Percentiles rank a stretch among this genome's conserved stretches.
Conservation (phyloP, 495 filamentous ascomycete species). For the Tuber brumale region DNA sequence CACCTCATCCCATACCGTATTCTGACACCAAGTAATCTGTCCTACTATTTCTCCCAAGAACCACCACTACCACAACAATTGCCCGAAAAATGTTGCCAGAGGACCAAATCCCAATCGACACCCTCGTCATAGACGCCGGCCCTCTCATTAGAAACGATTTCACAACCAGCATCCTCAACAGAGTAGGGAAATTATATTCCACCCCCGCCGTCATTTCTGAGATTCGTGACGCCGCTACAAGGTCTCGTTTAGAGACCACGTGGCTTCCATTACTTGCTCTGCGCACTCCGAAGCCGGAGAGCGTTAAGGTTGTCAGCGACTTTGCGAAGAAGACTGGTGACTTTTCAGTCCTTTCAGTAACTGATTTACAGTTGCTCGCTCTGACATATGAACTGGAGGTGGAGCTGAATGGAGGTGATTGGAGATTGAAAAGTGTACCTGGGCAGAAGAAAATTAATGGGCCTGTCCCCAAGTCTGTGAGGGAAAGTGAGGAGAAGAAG, state of each 20-base stretch:
- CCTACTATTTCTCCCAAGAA: slow-evolving; percentile 14
- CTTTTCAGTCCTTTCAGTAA: slow-evolving; percentile 71
- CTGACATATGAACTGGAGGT: slow-evolving; percentile 87
- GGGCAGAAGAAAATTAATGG: slow-evolving; percentile 72
- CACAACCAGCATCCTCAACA: slow-evolving; percentile 51
- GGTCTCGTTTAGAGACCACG: slow-evolving; percentile 70
- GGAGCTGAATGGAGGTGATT: slow-evolving; percentile 74
- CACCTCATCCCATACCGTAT: background rate
- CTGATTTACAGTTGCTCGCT: slow-evolving; percentile 82
- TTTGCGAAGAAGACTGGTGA: slow-evolving; percentile 90
- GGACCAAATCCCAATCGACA: slow-evolving; percentile 64
- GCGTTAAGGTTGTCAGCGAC: slow-evolving; percentile 68
- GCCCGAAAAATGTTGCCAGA: slow-evolving; percentile 45
- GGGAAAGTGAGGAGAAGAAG: background rate
- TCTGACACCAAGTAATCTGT: background rate
- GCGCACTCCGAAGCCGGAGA: slow-evolving; percentile 63
- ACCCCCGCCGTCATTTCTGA: slow-evolving; percentile 81
- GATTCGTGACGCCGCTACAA: slow-evolving; percentile 77
- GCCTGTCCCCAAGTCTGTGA: slow-evolving; percentile 48
- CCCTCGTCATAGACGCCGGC: slow-evolving; percentile 81
- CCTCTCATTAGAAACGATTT: slow-evolving; percentile 69
- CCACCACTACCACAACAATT: background rate
- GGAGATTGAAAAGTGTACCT: slow-evolving; percentile 68
- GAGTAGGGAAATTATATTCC: slow-evolving; percentile 72
- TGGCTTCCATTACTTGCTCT: slow-evolving; percentile 77